Evolutionary conservation across 2,329 filamentous ascomycete species (phyloP).

Genomic region (Trichoderma sp.): DNA sequence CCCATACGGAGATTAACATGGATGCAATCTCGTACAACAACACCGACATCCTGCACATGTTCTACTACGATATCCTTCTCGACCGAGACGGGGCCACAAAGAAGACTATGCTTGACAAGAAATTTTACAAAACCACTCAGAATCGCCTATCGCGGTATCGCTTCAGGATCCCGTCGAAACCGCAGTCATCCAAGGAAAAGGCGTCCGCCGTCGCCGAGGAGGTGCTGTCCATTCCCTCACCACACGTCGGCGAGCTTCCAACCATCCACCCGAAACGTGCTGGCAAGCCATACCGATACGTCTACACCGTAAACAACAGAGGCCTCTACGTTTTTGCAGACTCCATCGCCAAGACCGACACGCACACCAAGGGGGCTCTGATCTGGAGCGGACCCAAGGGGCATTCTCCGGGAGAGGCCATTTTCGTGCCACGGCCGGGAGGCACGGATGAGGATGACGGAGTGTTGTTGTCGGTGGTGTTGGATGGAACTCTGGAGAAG

Average conservation of each 20-base stretch:
- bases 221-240: conserved; percentile 47
- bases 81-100: conserved; percentile 46
- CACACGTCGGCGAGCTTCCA: conserved; percentile 61
- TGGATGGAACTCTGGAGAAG: conserved; percentile 55
- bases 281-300: conserved; percentile 54
- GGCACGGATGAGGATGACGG: conserved; percentile 59
- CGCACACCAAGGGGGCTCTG: conserved; percentile 46
- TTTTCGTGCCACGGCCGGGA: conserved; percentile 55
- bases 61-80: conserved; percentile 68
- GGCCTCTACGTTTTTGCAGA: conserved; percentile 61
- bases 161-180: conserved; percentile 35
- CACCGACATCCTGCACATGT: conserved; percentile 59
- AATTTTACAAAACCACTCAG: conserved; percentile 35
- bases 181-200: conserved; percentile 17
- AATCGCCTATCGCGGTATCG: conserved; percentile 44
- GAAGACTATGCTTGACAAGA: conserved; percentile 42
- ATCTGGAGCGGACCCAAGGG: conserved; percentile 56
- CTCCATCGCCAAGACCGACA: conserved; percentile 63
- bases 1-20: conserved; percentile 52
- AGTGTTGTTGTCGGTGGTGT: conserved; percentile 58
- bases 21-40: conserved; percentile 65
- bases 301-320: conserved; percentile 56
- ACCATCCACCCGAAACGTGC: conserved; percentile 59
- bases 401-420: conserved; percentile 66
- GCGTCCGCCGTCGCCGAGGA: conserved; percentile 30